A percentile compares a stretch with the other conserved stretches of the same genome.
phyloP scores from a whole-genome alignment of 2,329 filamentous ascomycete species.

The Alternaria postmessia region DNA sequence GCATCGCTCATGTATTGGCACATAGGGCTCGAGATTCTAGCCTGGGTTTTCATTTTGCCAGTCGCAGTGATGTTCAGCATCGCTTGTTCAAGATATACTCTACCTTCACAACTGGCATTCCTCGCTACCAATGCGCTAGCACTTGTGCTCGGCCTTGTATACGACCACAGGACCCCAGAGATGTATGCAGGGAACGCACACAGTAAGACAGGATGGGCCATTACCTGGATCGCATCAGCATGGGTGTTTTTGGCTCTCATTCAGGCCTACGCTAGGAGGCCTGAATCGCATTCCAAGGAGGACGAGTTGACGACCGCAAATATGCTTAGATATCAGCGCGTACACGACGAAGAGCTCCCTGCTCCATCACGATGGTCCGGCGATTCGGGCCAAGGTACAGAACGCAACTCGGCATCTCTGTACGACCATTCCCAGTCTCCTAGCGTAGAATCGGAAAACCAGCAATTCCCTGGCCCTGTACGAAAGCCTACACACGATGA shows the following conservation, averaged over 20 bases:
- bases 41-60: conserved; percentile 77
- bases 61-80: conserved; percentile 85
- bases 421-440: conserved; percentile 72
- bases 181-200: conserved; percentile 89
- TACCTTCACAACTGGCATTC: conserved; percentile 70
- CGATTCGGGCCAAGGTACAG: conserved; percentile 70
- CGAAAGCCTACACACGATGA: conserved; percentile 53
- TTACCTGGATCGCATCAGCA: conserved; percentile 73
- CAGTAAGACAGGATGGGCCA: conserved; percentile 85
- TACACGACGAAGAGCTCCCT: conserved; percentile 41
- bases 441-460: conserved; percentile 57
- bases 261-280: conserved; percentile 65
- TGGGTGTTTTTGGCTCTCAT: conserved; percentile 76
- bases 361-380: conserved; percentile 50
- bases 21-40: conserved; percentile 72
- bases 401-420: conserved; percentile 71
- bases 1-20: conserved; percentile 70
- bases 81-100: conserved; percentile 76
- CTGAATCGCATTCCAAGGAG: conserved; percentile 35
- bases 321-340: conserved; percentile 51
- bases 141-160: conserved; percentile 57
- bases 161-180: conserved; percentile 83
- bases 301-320: conserved; percentile 41
- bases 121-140: conserved; percentile 53
- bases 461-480: conserved; percentile 48